phyloP scores from a whole-genome alignment of 805 yeast species.

The Blastobotrys peoriensis region DNA sequence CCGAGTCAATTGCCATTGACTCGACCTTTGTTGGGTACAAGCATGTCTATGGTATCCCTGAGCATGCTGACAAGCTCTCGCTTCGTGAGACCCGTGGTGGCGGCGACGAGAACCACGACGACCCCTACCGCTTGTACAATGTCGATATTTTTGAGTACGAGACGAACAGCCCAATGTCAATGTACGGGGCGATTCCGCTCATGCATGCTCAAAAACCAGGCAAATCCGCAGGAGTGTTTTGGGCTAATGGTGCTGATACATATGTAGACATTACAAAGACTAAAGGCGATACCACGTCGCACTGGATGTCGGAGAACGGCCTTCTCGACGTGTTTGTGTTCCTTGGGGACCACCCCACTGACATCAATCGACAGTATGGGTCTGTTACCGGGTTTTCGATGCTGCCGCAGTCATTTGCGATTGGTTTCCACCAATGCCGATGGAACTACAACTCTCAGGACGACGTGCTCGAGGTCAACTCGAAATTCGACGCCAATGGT shows the following conservation, averaged over 20 bases:
- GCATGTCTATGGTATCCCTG: conserved; percentile 91
- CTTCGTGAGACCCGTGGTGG: conserved; percentile 57
- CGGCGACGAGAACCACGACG: conserved; percentile 31
- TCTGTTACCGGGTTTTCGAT: conserved; percentile 62
- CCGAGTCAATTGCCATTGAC: conserved; percentile 84
- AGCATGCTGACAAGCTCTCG: conserved; percentile 79
- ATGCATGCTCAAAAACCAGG: conserved; percentile 61
- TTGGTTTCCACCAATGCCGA: conserved; percentile 93
- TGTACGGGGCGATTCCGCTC: conserved; percentile 94
- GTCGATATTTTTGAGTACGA: conserved; percentile 96
- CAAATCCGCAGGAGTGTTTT: conserved; percentile 69
- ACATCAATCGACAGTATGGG: conserved; percentile 56
- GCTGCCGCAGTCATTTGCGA: conserved; percentile 69
- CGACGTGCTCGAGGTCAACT: conserved; percentile 69
- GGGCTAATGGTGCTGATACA: conserved; percentile 93
- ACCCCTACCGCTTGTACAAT: conserved; percentile 84
- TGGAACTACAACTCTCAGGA: conserved; percentile 91
- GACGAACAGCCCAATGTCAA: conserved; percentile 71
- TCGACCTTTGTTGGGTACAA: conserved; percentile 53
- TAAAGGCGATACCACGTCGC: conserved; percentile 43
- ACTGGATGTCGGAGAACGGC: conserved; percentile 93
- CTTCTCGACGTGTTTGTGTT: conserved; percentile 65
- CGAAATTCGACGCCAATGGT: conserved; percentile 59
- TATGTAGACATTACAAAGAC: conserved; percentile 60
- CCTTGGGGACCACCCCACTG: conserved; percentile 51